Conservation (phyloP, 306 rosid genomes). For the Adenanthera pavonina region DNA sequence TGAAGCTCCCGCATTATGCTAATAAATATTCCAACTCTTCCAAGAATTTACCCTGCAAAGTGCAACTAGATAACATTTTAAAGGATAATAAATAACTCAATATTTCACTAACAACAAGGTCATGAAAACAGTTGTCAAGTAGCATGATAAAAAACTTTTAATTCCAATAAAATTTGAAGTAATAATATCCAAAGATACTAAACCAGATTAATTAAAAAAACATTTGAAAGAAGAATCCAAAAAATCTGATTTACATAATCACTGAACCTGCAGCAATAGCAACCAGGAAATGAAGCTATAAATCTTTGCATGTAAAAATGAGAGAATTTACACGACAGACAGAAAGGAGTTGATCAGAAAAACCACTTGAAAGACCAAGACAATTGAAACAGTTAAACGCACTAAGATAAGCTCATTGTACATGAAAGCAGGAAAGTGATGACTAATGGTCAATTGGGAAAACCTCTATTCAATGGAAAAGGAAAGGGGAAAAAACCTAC, state of each 20-base stretch:
- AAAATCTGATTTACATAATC: not conserved
- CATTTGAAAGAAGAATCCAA: not conserved
- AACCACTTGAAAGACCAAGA: not conserved
- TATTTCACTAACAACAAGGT: not conserved
- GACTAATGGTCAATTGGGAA: too few species aligned
- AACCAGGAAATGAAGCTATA: not conserved
- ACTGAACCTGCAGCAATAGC: not conserved
- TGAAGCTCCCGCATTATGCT: not conserved
- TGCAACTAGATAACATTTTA: not conserved
- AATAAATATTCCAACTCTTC: not conserved
- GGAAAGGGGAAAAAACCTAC: too few species aligned
- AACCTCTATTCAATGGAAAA: too few species aligned
- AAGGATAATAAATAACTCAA: not conserved
- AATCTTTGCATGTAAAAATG: not conserved
- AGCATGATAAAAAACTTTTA: not conserved
- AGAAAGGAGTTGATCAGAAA: not conserved
- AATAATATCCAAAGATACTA: not conserved
- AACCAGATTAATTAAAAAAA: not conserved
- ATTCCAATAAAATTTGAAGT: not conserved
- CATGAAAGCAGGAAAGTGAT: too few species aligned
- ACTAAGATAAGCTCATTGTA: not conserved
- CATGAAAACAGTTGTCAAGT: not conserved
- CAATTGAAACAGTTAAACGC: slow-evolving; percentile 1
- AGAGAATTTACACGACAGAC: not conserved
- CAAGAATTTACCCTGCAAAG: not conserved